Conservation (phyloP, 2,329 filamentous ascomycete genomes). For the Cladophialophora yegresii region DNA sequence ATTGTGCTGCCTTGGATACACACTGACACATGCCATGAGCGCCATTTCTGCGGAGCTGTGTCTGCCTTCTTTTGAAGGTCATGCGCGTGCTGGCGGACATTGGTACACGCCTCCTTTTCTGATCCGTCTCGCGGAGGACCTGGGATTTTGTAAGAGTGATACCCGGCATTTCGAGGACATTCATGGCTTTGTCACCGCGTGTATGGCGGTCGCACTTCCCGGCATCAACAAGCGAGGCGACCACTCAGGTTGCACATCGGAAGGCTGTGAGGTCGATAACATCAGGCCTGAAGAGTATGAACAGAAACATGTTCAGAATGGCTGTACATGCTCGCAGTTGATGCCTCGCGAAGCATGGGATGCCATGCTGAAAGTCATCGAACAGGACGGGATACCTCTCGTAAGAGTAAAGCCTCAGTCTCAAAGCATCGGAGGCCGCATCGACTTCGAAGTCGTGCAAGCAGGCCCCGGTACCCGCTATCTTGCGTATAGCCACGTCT, state of each 20-base stretch:
- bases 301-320: neutral
- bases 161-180: neutral
- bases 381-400: neutral
- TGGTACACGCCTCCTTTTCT: neutral
- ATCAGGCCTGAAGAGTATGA: neutral
- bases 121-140: neutral
- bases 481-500: neutral
- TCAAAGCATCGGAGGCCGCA: neutral
- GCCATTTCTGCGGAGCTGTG: neutral
- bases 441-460: neutral
- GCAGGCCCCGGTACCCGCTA: neutral
- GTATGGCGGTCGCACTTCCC: neutral
- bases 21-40: neutral
- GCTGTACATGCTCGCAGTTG: neutral
- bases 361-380: neutral
- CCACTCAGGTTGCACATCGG: neutral
- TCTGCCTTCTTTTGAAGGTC: neutral
- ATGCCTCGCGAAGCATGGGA: neutral
- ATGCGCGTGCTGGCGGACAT: neutral
- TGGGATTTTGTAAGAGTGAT: neutral
- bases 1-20: neutral
- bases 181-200: neutral
- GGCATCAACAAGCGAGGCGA: neutral
- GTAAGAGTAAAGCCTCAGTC: neutral
- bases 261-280: neutral